phyloP scores from a whole-genome alignment of 805 yeast genomes.

The Blastobotrys peoriensis region DNA sequence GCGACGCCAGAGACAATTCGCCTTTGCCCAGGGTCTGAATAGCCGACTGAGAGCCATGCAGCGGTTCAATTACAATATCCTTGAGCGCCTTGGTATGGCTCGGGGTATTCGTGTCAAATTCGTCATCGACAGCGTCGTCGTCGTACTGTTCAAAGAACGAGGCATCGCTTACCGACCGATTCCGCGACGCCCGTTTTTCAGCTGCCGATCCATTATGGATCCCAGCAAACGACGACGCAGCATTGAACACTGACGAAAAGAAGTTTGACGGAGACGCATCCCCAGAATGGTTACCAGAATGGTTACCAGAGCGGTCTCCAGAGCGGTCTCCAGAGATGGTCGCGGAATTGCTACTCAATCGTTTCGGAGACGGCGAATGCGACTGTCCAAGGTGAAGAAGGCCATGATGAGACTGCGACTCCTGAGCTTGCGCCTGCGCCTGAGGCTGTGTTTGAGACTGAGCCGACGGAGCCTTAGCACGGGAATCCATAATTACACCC shows the following conservation, averaged over 20 bases:
- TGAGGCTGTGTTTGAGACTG: too few relatives aligned
- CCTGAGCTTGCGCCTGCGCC: neutral
- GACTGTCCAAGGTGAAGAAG: neutral
- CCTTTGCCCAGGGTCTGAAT: conserved; percentile 29
- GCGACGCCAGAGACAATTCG: conserved; percentile 26
- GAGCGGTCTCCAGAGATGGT: too few relatives aligned
- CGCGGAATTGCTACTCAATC: too few relatives aligned
- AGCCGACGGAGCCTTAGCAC: too few relatives aligned
- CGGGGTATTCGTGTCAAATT: neutral
- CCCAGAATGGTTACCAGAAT: too few relatives aligned
- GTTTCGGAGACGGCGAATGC: too few relatives aligned
- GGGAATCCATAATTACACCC: too few relatives aligned
- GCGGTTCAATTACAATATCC: conserved; percentile 19
- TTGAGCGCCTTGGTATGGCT: conserved; percentile 4
- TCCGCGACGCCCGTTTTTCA: conserved; percentile 2
- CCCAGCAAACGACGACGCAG: conserved; percentile 25
- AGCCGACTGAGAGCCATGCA: conserved; percentile 15
- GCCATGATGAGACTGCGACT: neutral
- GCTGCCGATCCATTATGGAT: conserved; percentile 7
- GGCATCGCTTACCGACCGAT: neutral
- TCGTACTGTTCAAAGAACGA: neutral
- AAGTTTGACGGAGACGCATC: conserved; percentile 14
- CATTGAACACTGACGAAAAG: conserved; percentile 21
- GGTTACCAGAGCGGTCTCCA: too few relatives aligned
- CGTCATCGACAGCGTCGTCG: conserved; percentile 5